These are phyloP conservation scores for Baeospora myosura DNA, from an alignment of 1,284 basidiomycete species.

Conservation along the genomic window DNA sequence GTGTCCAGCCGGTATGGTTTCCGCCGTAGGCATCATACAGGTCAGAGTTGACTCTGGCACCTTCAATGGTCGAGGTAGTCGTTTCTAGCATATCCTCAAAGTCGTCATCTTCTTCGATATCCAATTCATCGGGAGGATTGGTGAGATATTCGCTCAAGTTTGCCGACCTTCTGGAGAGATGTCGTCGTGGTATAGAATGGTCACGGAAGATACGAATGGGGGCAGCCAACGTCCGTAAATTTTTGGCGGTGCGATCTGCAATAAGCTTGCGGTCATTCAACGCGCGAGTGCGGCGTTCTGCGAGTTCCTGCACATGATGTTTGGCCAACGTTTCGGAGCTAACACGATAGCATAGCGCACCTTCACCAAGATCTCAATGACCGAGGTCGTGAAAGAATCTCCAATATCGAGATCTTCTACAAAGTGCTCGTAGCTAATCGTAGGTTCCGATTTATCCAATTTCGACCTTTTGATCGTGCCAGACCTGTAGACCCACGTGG, in stretches of 20 bases:
- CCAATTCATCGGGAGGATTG: slow-evolving; percentile 41
- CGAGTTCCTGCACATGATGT: slow-evolving; percentile 47
- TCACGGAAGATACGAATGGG: slow-evolving; percentile 45
- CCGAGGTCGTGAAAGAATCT: slow-evolving; percentile 64
- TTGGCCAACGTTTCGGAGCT: background rate
- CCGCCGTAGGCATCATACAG: slow-evolving; percentile 44
- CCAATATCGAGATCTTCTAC: slow-evolving; percentile 64
- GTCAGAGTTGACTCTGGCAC: slow-evolving; percentile 46
- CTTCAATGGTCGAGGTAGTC: slow-evolving; percentile 33
- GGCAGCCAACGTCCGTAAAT: slow-evolving; percentile 48
- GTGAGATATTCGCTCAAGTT: slow-evolving; percentile 41
- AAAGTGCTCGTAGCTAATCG: slow-evolving; percentile 62
- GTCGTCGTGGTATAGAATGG: slow-evolving; percentile 23
- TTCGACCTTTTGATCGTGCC: slow-evolving; percentile 57
- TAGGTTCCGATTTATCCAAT: slow-evolving; percentile 50
- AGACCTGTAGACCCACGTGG: slow-evolving; percentile 31
- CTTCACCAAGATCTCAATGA: slow-evolving; percentile 67
- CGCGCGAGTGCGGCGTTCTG: slow-evolving; percentile 54
- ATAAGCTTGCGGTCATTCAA: slow-evolving; percentile 51
- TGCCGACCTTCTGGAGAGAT: slow-evolving; percentile 26
- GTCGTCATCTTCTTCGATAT: slow-evolving; percentile 56
- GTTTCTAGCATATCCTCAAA: slow-evolving; percentile 37
- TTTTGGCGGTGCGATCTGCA: slow-evolving; percentile 54
- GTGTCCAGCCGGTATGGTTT: slow-evolving; percentile 11
- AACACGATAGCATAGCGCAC: slow-evolving; percentile 32